Evolutionary conservation across 768 basidiomycete genomes (phyloP).

Genomic region (Phlegmacium glaucopus): DNA sequence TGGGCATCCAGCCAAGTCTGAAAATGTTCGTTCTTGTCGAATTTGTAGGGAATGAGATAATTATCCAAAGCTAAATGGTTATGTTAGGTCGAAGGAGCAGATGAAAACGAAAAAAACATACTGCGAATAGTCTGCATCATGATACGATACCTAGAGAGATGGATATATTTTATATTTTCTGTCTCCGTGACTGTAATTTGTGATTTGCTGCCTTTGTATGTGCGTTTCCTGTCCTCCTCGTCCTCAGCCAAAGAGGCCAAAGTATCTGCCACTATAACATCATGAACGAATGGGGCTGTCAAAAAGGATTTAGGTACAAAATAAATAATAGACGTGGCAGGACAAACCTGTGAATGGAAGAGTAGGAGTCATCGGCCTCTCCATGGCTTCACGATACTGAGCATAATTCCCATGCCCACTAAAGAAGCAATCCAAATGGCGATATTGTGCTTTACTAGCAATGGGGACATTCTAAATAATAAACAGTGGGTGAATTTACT

Average conservation of each 20-base stretch:
- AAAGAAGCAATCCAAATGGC: slow-evolving; percentile 28
- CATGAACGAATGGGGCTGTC: slow-evolving; percentile 27
- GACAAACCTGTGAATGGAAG: slow-evolving; percentile 32
- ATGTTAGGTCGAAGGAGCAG: background rate
- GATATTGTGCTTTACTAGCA: slow-evolving; percentile 26
- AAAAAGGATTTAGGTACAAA: background rate
- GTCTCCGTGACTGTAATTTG: slow-evolving; percentile 5
- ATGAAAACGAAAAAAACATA: slow-evolving; percentile 14
- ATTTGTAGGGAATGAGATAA: slow-evolving; percentile 40
- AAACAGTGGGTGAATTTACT: background rate
- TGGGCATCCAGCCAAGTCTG: slow-evolving; percentile 34
- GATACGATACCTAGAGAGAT: slow-evolving; percentile 34
- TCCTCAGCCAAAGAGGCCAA: too few species aligned
- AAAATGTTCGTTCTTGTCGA: slow-evolving; percentile 30
- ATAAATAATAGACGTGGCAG: background rate
- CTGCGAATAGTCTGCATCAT: slow-evolving; percentile 39
- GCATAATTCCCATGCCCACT: slow-evolving; percentile 21
- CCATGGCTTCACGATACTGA: slow-evolving; percentile 24
- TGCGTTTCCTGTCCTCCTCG: too few species aligned
- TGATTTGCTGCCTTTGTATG: slow-evolving; percentile 7
- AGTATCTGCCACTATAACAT: slow-evolving; percentile 18
- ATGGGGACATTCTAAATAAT: slow-evolving; percentile 17
- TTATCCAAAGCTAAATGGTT: slow-evolving; percentile 40
- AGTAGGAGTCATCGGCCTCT: slow-evolving; percentile 20
- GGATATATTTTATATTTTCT: slow-evolving; percentile 26